Evolutionary conservation across 345 rosid genomes (phyloP).

Genomic region (Raphanus sativus): DNA sequence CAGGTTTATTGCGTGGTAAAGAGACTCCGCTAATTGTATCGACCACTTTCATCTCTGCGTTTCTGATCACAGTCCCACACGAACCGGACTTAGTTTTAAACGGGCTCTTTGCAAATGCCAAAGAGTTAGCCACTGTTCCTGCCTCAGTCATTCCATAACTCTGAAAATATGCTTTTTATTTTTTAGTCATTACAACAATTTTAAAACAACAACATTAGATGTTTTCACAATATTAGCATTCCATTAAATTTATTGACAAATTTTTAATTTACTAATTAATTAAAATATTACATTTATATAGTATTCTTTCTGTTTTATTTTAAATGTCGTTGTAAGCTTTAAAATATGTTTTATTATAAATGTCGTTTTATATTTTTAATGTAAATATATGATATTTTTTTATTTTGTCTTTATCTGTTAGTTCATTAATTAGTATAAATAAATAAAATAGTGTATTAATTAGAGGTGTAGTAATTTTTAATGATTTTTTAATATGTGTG

Average conservation of each 20-base stretch:
- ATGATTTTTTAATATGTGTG: no score
- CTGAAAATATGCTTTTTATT: slow-evolving; percentile 29
- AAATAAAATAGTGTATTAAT: no score
- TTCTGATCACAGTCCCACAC: slow-evolving; percentile 82
- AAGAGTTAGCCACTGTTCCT: slow-evolving; percentile 79
- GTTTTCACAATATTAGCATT: background rate
- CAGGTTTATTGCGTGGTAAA: slow-evolving; percentile 58
- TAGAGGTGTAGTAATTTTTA: no score
- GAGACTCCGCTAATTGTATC: slow-evolving; percentile 66
- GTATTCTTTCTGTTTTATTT: no score
- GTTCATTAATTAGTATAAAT: no score
- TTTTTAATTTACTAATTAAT: background rate
- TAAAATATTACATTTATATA: background rate
- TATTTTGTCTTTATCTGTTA: no score
- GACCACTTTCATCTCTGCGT: slow-evolving; percentile 86
- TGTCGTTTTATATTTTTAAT: no score
- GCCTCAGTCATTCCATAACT: slow-evolving; percentile 98
- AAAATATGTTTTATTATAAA: no score
- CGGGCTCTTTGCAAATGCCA: slow-evolving; percentile 76
- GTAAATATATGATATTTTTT: no score
- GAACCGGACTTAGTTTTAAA: slow-evolving; percentile 72
- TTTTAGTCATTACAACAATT: background rate
- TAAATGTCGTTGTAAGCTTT: no score
- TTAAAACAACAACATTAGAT: background rate
- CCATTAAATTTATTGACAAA: background rate